Percentiles rank a stretch among this genome's conserved stretches.
Conservation (phyloP, 371 early-diverging fungal species). For the Funneliformis caledonium region DNA sequence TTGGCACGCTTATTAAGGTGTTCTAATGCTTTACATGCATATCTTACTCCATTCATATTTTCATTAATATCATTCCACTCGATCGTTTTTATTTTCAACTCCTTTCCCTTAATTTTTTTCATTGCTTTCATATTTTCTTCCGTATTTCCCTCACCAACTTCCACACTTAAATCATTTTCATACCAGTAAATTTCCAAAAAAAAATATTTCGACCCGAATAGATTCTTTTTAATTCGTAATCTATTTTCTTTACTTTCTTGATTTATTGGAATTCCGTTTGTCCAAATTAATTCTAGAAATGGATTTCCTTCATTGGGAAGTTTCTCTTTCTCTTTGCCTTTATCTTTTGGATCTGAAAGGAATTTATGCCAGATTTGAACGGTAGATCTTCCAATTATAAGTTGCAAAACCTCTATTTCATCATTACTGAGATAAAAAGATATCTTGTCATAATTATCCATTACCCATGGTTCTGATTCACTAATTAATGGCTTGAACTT, state of each 20-base stretch:
- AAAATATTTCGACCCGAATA: background rate
- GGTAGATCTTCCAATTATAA: background rate
- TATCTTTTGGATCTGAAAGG: background rate
- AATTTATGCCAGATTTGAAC: background rate
- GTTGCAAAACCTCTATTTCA: background rate
- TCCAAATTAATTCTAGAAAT: conserved; percentile 5
- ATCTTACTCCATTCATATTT: background rate
- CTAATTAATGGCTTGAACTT: background rate
- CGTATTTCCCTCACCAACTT: background rate
- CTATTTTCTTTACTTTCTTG: background rate
- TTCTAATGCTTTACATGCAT: background rate
- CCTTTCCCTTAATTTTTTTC: background rate
- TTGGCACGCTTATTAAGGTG: background rate
- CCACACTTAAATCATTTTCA: background rate
- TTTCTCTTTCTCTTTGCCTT: background rate
- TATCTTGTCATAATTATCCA: background rate
- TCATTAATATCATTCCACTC: background rate
- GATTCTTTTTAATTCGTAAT: background rate
- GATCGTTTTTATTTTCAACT: background rate
- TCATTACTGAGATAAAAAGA: background rate
- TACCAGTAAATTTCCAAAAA: background rate
- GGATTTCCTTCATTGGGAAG: background rate
- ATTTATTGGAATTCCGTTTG: background rate
- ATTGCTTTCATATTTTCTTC: background rate
- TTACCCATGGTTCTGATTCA: background rate